Base-by-base conservation (phyloP, 768 basidiomycete genomes). In the Grammothele lineata region DNA sequence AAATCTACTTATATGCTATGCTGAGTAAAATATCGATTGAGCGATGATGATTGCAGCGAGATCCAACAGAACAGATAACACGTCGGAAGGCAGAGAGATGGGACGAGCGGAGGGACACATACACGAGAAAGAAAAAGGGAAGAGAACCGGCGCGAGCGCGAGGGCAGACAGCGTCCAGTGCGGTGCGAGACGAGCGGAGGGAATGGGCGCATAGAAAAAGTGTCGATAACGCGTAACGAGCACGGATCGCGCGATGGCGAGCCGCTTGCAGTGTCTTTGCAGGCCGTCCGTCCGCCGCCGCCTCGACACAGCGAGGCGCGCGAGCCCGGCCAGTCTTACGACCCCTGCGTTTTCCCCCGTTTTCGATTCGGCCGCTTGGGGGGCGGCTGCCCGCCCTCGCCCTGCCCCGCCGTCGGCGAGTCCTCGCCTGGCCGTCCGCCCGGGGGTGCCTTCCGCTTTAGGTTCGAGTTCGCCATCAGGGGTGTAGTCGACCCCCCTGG, bases 311-410 rank as follows among this genome's bases (percentile, higher is more conserved):
- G 7, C 18, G 14, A 26, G 22, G 33, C 18, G 14, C 21, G n/a
- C n/a, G n/a, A n/a, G 19, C 63, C 70, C 75, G 54, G 34, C 22
- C 32, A n/a, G 15, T 35, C 27, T 43, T 43, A 45, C 34, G 51
- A 53, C n/a, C 67, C 75, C 53, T 65, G 66, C 25, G 73, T 77
- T 63, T 80, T 75, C 57, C 72, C 70, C 56, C 70, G 71, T 69
- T 81, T 83, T 48, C 85, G 76, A 27, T 72, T 58, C 32, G 55
- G 38, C 37, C 78, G 71, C 68, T 81, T 86, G 54, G 69, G 55
- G 30, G 73, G 63, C 32, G 72, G 76, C 51, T 74, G 56, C 47
- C 60, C 72, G 42, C 77, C 73, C 53, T n/a, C n/a, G n/a, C 62
- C 68, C 43, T 68, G 70, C 48, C 69, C 64, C 42, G 72, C 70